Base-by-base conservation (phyloP, 2,329 filamentous ascomycete species). In the Pseudogymnoascus sp. region DNA sequence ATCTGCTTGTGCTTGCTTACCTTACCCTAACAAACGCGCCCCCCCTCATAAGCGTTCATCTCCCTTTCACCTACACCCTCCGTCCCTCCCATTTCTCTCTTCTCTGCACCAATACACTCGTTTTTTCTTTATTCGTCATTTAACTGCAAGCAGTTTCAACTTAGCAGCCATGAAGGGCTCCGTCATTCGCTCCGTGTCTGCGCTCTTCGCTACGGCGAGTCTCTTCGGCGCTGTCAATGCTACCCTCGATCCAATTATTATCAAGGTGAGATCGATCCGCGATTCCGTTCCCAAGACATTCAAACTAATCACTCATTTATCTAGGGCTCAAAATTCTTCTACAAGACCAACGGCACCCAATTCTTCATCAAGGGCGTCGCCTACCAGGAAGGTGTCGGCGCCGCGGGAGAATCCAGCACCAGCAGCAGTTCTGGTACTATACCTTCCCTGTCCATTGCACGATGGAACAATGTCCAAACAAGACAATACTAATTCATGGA, bases 331-430 rank as follows among this genome's bases (percentile, higher is more conserved):
- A 71, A 71, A 65, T 71, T 72, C 69, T 66, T 66, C 50, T 70
- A 37, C 72, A 88, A 83, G 88, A 68, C 64, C 60, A 72, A 72
- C 65, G 71, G 90, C 71, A 84, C 83, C 74, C 92, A 95, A 78
- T 93, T 96, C 83, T 96, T 86, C 82, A 91, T 97, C 77, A 91
- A 89, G 77, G 93, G 93, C 79, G 83, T 99, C 71, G 95, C 93
- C 68, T 99, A 99, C 80, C 95, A 97, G 81, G 85, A 91, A 78
- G 89, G 93, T 69, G 80, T 80, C 67, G 80, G 80, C 62, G 81
- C 79, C 59, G 82, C 84, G 65, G 72, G 70, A 64, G 78, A 56
- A 37, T 63, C 63, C 10, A 62, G 56, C 31, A 50, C 13, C 50
- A 35, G 19, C 15, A 44, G 23, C 37, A 33, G 29, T 19, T 29